phyloP scores from a whole-genome alignment of 352 stramenopile genomes.

The Pythium aquatile region DNA sequence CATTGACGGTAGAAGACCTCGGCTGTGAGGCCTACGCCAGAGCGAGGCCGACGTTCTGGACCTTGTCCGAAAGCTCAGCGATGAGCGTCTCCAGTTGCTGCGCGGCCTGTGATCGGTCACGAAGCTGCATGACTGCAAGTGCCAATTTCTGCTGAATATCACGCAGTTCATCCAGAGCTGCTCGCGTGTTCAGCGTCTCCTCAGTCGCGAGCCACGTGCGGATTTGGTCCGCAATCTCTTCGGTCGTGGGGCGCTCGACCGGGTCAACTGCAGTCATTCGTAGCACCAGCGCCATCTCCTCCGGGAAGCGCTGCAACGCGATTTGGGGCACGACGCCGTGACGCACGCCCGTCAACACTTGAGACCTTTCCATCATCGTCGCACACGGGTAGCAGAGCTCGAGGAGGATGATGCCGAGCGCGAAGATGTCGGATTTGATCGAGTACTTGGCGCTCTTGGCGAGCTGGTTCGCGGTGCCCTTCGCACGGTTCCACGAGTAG shows the following conservation, averaged over 20 bases:
- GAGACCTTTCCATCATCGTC: constrained; percentile 86
- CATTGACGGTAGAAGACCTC: neutral
- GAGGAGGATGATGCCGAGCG: constrained; percentile 79
- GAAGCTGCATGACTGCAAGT: constrained; percentile 51
- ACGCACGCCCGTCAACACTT: constrained; percentile 75
- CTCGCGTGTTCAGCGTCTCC: constrained; percentile 35
- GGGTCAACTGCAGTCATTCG: constrained; percentile 79
- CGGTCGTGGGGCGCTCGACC: constrained; percentile 47
- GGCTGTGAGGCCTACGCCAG: constrained; percentile 33
- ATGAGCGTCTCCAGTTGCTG: constrained; percentile 61
- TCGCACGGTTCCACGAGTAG: constrained; percentile 47
- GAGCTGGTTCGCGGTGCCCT: constrained; percentile 33
- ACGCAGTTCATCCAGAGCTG: constrained; percentile 62
- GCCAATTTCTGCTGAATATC: constrained; percentile 56
- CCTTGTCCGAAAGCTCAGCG: constrained; percentile 69
- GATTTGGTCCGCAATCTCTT: constrained; percentile 62
- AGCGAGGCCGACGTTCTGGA: constrained; percentile 55
- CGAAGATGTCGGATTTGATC: constrained; percentile 86
- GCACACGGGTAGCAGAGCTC: constrained; percentile 79
- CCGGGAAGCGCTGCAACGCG: constrained; percentile 56
- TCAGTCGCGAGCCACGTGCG: constrained; percentile 41
- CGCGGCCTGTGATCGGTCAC: constrained; percentile 57
- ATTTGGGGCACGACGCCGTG: constrained; percentile 76
- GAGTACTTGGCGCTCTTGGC: constrained; percentile 79
- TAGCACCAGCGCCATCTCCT: constrained; percentile 72